A percentile compares a stretch with the other conserved stretches of the same genome.
Conservation (phyloP, 257 asterid genomes). For the Handroanthus guayacan region DNA sequence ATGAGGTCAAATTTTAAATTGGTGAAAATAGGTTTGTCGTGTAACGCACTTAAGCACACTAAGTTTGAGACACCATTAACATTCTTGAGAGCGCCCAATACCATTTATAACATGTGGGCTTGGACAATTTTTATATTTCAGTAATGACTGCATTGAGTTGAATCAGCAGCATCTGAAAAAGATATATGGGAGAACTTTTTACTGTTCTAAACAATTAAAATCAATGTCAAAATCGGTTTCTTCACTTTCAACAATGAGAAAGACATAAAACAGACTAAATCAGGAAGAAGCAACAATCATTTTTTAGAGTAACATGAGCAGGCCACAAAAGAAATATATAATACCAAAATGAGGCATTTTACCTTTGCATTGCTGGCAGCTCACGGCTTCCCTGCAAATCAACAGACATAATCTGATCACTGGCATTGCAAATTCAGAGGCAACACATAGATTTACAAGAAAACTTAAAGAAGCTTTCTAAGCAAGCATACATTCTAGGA, state of each 20-base stretch:
- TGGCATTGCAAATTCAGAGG: slow-evolving; percentile 33
- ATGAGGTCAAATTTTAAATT: slow-evolving; percentile 1
- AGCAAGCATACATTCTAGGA: slow-evolving; percentile 9
- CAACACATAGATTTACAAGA: background rate
- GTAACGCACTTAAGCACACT: background rate
- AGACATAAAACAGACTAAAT: background rate
- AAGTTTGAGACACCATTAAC: slow-evolving; percentile 11
- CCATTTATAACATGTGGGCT: background rate
- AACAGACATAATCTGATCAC: slow-evolving; percentile 40
- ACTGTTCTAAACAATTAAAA: slow-evolving; percentile 13
- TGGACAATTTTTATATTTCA: background rate
- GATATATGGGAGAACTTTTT: background rate
- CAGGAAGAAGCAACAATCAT: slow-evolving; percentile 19
- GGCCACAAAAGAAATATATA: slow-evolving; percentile 24
- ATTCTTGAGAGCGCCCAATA: slow-evolving; percentile 19
- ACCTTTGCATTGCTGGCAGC: slow-evolving; percentile 88
- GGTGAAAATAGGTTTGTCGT: background rate
- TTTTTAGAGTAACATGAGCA: slow-evolving; percentile 19
- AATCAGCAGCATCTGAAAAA: slow-evolving; percentile 6
- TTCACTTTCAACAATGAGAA: slow-evolving; percentile 5
- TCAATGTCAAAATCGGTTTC: slow-evolving; percentile 20
- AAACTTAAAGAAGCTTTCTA: slow-evolving; percentile 1
- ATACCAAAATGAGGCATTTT: slow-evolving; percentile 31
- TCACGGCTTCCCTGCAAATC: slow-evolving; percentile 87
- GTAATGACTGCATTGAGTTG: background rate